Conservation (phyloP, 2,329 filamentous ascomycete genomes). For the Zarea fungicola region DNA sequence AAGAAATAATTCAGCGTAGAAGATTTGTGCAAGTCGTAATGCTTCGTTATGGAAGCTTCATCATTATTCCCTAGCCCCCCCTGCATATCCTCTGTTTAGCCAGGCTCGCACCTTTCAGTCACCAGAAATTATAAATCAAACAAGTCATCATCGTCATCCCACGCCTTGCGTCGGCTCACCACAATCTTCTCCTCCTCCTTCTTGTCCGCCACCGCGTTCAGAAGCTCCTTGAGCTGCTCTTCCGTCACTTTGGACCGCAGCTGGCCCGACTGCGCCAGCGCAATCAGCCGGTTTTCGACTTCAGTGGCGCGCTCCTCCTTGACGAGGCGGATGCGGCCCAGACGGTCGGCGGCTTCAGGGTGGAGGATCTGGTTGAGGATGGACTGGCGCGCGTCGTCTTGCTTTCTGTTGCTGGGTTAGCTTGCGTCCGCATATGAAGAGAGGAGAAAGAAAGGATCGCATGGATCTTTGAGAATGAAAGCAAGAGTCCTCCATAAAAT, state of each 20-base stretch:
- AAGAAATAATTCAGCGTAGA: no score
- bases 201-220: conserved; percentile 78
- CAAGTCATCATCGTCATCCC: conserved; percentile 78
- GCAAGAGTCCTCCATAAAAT: no score
- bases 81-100: no score
- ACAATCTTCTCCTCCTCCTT: conserved; percentile 80
- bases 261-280: conserved; percentile 83
- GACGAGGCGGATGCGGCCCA: conserved; percentile 91
- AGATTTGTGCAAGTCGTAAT: not conserved
- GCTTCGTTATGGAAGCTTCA: not conserved
- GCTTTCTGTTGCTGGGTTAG: conserved; percentile 30
- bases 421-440: no score
- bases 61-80: no score
- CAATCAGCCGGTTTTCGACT: conserved; percentile 88
- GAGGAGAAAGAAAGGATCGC: no score
- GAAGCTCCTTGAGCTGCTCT: conserved; percentile 84
- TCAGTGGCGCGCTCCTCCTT: conserved; percentile 87
- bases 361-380: conserved; percentile 91
- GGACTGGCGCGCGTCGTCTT: conserved; percentile 65
- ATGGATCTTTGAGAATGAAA: no score
- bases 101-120: not conserved
- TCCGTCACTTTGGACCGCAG: conserved; percentile 84
- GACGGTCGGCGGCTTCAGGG: conserved; percentile 85
- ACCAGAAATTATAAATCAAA: conserved; percentile 48
- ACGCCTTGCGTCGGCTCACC: conserved; percentile 74